Evolutionary conservation across 371 early-diverging fungal species (phyloP).

Genomic region (Amoeboaphelidium protococcarum): DNA sequence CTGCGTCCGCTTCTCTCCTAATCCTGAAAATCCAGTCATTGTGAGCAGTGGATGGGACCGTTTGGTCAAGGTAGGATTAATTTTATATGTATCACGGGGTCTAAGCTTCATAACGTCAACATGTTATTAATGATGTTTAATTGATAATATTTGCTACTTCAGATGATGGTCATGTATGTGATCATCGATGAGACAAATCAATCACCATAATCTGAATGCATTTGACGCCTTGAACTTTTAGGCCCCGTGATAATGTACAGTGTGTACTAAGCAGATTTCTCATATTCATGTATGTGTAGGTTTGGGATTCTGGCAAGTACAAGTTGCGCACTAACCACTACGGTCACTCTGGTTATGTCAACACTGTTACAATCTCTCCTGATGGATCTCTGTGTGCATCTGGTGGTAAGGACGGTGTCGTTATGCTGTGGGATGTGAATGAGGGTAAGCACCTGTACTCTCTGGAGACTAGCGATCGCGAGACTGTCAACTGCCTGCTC

Average conservation of each 20-base stretch:
- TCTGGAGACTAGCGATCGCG: conserved; percentile 80
- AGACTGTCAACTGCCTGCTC: conserved; percentile 81
- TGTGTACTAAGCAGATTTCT: no score
- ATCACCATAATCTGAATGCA: not conserved
- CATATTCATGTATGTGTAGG: conserved; percentile 26
- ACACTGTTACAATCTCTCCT: conserved; percentile 93
- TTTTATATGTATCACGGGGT: not conserved
- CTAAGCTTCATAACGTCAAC: no score
- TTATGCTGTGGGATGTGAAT: conserved; percentile 98
- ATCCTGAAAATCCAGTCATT: conserved; percentile 86
- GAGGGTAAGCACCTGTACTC: conserved; percentile 98
- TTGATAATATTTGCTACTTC: conserved; percentile 1
- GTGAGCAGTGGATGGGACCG: conserved; percentile 97
- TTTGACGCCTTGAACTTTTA: no score
- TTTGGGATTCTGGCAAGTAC: conserved; percentile 94
- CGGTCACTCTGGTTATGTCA: conserved; percentile 92
- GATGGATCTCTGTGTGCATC: conserved; percentile 99
- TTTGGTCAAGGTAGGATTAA: conserved; percentile 79
- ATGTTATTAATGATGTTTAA: not conserved
- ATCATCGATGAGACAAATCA: not conserved
- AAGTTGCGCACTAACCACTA: conserved; percentile 95
- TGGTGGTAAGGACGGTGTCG: conserved; percentile 95
- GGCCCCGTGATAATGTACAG: no score
- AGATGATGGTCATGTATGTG: not conserved
- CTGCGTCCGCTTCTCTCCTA: conserved; percentile 94